These are phyloP conservation scores for Phialophora verrucosa DNA, from an alignment of 2,329 filamentous ascomycete genomes.

Conservation along the genomic window DNA sequence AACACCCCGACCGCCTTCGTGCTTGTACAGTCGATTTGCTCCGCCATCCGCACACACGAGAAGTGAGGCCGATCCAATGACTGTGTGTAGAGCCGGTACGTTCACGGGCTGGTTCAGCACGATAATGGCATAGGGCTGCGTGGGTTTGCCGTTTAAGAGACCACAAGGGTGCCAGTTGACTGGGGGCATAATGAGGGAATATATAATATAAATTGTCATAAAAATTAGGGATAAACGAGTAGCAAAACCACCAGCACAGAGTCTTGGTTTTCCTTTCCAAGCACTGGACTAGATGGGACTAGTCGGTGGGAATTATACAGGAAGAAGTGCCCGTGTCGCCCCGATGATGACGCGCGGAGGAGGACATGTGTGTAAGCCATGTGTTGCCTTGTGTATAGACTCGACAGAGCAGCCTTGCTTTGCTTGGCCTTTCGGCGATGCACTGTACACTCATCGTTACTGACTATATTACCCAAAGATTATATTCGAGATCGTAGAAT, in stretches of 20 bases:
- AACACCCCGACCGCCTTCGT: constrained; percentile 15
- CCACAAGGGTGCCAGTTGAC: constrained; percentile 33
- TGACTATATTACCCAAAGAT: no score
- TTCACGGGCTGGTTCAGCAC: constrained; percentile 68
- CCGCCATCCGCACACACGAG: constrained; percentile 89
- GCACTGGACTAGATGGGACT: background rate
- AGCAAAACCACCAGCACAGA: background rate
- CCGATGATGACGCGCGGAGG: background rate
- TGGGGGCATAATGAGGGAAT: constrained; percentile 5
- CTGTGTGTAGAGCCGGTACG: constrained; percentile 47
- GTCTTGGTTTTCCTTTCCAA: background rate
- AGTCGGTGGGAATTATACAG: no score
- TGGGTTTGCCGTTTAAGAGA: constrained; percentile 29
- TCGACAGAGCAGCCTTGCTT: background rate
- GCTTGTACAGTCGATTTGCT: constrained; percentile 73
- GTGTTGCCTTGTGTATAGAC: background rate
- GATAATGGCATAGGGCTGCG: constrained; percentile 53
- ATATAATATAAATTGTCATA: background rate
- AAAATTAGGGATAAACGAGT: background rate
- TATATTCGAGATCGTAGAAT: no score
- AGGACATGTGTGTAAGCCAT: background rate
- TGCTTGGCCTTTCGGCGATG: background rate
- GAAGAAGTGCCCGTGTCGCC: background rate
- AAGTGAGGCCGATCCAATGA: constrained; percentile 59
- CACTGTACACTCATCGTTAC: no score